These are phyloP conservation scores for Chlamydomonas incerta DNA, from an alignment of 139 green algal genomes.

Conservation along the genomic window DNA sequence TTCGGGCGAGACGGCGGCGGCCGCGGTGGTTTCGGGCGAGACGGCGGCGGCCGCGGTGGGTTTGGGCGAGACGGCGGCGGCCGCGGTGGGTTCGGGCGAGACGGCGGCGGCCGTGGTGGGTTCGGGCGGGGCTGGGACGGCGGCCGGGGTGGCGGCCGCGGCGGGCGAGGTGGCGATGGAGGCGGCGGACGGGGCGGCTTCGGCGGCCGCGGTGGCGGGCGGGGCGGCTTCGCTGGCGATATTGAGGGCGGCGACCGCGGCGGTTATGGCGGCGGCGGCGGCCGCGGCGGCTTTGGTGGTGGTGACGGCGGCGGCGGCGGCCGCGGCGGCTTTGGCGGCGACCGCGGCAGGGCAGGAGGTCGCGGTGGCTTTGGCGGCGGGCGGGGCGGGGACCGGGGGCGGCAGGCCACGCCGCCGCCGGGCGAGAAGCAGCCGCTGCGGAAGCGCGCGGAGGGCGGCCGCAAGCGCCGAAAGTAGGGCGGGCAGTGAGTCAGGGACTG, in stretches of 20 bases:
- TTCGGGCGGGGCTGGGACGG: not conserved
- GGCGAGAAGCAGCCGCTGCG: conserved; percentile 52
- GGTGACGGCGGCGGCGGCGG: not conserved
- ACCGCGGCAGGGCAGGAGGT: not conserved
- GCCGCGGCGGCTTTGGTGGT: not conserved
- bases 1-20: not conserved
- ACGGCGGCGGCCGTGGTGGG: no score
- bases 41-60: not conserved
- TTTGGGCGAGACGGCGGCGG: not conserved
- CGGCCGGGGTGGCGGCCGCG: not conserved
- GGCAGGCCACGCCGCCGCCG: not conserved
- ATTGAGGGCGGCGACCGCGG: not conserved
- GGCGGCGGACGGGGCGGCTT: not conserved
- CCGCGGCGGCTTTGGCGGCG: not conserved
- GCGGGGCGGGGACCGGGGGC: not conserved
- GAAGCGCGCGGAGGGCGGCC: conserved; percentile 63
- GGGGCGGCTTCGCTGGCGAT: not conserved
- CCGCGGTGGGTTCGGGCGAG: not conserved
- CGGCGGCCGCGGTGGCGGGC: not conserved
- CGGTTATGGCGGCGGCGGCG: not conserved
- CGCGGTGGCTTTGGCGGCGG: not conserved
- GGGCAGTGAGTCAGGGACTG: no score
- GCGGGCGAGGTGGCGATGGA: not conserved
- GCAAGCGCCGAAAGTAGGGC: conserved; percentile 63
- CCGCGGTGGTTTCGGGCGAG: not conserved